Conservation (phyloP, 768 basidiomycete genomes). For the Daedaleopsis nitida region DNA sequence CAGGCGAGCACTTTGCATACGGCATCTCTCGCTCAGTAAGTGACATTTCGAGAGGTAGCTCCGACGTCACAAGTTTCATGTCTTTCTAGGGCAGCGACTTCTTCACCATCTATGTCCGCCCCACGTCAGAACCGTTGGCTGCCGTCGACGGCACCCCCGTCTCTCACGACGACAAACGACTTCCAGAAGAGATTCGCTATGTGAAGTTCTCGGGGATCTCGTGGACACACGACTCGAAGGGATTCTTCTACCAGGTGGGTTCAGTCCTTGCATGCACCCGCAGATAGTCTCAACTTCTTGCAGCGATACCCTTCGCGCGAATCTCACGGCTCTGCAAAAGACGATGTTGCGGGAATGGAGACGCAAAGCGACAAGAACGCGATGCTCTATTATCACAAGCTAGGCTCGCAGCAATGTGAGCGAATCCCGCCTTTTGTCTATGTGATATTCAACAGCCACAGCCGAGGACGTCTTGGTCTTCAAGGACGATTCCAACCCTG, state of each 20-base stretch:
- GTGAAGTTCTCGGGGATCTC: conserved; percentile 75
- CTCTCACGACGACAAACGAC: conserved; percentile 50
- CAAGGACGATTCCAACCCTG: conserved; percentile 62
- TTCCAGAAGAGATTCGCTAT: conserved; percentile 68
- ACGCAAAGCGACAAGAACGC: conserved; percentile 66
- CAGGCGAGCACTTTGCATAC: conserved; percentile 75
- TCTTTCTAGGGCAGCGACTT: conserved; percentile 70
- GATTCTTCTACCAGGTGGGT: conserved; percentile 79
- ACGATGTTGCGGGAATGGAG: conserved; percentile 58
- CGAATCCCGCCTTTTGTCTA: conserved; percentile 1
- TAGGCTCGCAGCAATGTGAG: conserved; percentile 72
- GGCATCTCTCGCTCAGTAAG: conserved; percentile 72
- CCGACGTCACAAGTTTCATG: not conserved
- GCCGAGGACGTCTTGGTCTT: conserved; percentile 71
- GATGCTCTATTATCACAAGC: conserved; percentile 73
- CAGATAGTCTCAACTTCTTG: not conserved
- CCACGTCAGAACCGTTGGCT: conserved; percentile 59
- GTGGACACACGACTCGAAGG: conserved; percentile 80
- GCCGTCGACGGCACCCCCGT: conserved; percentile 33
- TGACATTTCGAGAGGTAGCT: conserved; percentile 5
- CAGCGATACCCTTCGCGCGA: conserved; percentile 59
- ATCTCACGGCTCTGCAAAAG: conserved; percentile 46
- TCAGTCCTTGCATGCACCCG: not conserved
- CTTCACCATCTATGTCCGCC: conserved; percentile 66
- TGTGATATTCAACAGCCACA: conserved; percentile 26